Base-by-base conservation (phyloP, 257 asterid genomes). In the Oldenlandia corymbosa region DNA sequence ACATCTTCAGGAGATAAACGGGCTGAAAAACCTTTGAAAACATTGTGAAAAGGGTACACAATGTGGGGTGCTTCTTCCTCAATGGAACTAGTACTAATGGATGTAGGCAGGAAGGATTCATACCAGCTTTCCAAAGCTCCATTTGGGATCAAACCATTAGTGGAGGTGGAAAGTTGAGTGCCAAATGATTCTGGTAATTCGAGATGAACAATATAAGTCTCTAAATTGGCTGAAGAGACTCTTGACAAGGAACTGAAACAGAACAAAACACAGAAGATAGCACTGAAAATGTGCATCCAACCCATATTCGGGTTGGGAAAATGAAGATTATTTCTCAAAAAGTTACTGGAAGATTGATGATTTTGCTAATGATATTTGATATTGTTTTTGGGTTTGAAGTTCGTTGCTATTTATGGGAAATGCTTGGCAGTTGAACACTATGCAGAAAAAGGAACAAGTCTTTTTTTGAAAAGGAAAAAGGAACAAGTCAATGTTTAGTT, bases 11-110 rank as follows among this genome's bases (percentile, higher is more conserved):
- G 5, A 1, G 66, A 61, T 21, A 61, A 26, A 10, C 30, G 51
- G 11, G 52, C 66, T 7, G 66, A 2, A n/a, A 61, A 61, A 7
- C 66, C 66, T 6, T 43, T 61, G 54, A 61, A 26, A 10, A 61
- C 42, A 43, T 61, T 61, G 42, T 61, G 66, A 45, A 42, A 43
- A 12, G 54, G 17, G 10, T 61, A 61, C 28, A 61, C 66, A 20
- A 61, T 61, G 16, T 16, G 24, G 5, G 66, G 65, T 8, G 10
- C 26, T 26, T 43, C 66, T 12, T 5, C 21, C 0, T 26, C 32
- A 27, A 21, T 37, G 61, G 37, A 45, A 7, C 50, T 9, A 18
- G 21, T 14, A 5, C 12, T n/a, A 7, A 36, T 28, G 43, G 61
- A 16, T 0, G 61, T 20, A 17, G 61, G 61, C 42, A 56, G n/a